Conservation (phyloP, 1,284 basidiomycete species). For the Ustilago shanxiensis region DNA sequence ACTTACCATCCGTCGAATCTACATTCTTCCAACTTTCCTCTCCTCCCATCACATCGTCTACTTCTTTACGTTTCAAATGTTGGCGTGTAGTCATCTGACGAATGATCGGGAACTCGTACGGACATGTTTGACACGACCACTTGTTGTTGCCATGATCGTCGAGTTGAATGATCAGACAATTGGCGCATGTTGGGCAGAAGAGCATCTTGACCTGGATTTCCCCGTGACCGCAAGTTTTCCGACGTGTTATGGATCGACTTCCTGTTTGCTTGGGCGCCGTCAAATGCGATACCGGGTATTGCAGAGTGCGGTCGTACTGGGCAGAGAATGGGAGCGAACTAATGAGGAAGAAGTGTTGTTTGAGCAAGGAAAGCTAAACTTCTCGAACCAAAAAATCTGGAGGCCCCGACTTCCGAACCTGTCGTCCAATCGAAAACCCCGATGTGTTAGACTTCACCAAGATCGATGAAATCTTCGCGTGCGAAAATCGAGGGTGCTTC, state of each 20-base stretch:
- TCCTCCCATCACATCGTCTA: slow-evolving; percentile 72
- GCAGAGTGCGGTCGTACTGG: too few relatives aligned
- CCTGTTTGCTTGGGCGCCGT: too few relatives aligned
- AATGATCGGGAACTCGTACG: slow-evolving; percentile 91
- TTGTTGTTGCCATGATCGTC: slow-evolving; percentile 79
- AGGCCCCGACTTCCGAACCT: slow-evolving; percentile 1
- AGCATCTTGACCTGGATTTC: too few relatives aligned
- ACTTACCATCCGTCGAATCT: slow-evolving; percentile 79
- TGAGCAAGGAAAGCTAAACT: slow-evolving; percentile 1
- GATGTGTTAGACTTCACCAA: not conserved
- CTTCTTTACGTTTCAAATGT: slow-evolving; percentile 58
- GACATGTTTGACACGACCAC: slow-evolving; percentile 93
- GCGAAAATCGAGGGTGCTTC: slow-evolving; percentile 7
- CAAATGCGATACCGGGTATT: too few relatives aligned
- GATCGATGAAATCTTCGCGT: too few relatives aligned
- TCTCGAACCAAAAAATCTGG: not conserved
- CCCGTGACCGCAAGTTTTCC: too few relatives aligned
- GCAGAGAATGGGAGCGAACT: not conserved
- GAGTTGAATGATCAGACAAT: slow-evolving; percentile 81
- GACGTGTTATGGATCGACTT: too few relatives aligned
- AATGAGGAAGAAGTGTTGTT: not conserved
- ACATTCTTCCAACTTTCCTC: slow-evolving; percentile 92
- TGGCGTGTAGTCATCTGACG: slow-evolving; percentile 76
- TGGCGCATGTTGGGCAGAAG: slow-evolving; percentile 95
- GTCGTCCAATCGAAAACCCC: not conserved